A percentile compares a stretch with the other conserved stretches of the same genome.
These are phyloP conservation scores for Flaveria brownii DNA, from an alignment of 129 eudicot species.

Conservation along the genomic window DNA sequence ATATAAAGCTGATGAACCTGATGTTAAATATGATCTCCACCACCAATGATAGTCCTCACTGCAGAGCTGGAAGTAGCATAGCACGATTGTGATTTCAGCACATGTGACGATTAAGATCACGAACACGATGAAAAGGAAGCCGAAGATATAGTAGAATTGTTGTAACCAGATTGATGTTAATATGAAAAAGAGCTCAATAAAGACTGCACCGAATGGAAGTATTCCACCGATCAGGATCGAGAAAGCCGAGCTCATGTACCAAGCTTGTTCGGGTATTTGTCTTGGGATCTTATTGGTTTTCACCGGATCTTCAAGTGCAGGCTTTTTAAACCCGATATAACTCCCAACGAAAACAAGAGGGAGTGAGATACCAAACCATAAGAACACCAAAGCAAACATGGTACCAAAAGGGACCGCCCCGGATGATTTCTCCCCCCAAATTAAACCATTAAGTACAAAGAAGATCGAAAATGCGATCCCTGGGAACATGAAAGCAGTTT, in stretches of 20 bases:
- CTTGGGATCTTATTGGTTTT: conserved; percentile 75
- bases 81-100: conserved; percentile 72
- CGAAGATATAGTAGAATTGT: conserved; percentile 71
- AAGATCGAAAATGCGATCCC: conserved; percentile 53
- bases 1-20: conserved; percentile 73
- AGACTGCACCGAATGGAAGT: conserved; percentile 67
- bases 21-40: conserved; percentile 76
- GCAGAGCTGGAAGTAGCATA: conserved; percentile 82
- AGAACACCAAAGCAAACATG: conserved; percentile 63
- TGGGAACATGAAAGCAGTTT: conserved; percentile 73
- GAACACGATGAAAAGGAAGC: conserved; percentile 73
- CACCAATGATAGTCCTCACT: conserved; percentile 80
- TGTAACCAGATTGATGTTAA: conserved; percentile 75
- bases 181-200: conserved; percentile 78
- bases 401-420: conserved; percentile 86
- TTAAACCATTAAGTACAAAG: conserved; percentile 57
- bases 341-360: conserved; percentile 72
- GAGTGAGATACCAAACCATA: conserved; percentile 79
- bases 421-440: conserved; percentile 73
- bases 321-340: conserved; percentile 65
- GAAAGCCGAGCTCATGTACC: conserved; percentile 79
- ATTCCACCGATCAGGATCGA: conserved; percentile 79
- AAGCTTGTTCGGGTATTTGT: conserved; percentile 77
- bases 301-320: conserved; percentile 63
- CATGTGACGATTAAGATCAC: conserved; percentile 60